These are phyloP conservation scores for Fonsecaea monophora DNA, from an alignment of 2,329 filamentous ascomycete genomes.

Conservation along the genomic window DNA sequence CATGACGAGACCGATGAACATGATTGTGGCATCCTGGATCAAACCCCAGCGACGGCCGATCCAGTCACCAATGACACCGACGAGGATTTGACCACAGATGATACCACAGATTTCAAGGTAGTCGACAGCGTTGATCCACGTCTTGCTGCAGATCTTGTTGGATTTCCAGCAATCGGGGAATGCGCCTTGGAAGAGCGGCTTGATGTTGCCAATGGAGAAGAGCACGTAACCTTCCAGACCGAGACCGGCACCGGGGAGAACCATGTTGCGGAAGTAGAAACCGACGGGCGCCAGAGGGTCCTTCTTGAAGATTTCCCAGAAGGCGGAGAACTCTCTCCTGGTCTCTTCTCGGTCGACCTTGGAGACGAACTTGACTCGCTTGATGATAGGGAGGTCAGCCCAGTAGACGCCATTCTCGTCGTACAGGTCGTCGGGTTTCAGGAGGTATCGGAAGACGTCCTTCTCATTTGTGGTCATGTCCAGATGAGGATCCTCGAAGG, in stretches of 20 bases:
- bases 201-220: constrained; percentile 94
- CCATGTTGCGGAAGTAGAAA: constrained; percentile 89
- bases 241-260: constrained; percentile 89
- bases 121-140: constrained; percentile 83
- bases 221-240: constrained; percentile 94
- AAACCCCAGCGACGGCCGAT: constrained; percentile 92
- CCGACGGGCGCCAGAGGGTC: constrained; percentile 83
- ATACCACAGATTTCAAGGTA: constrained; percentile 95
- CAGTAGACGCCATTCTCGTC: constrained; percentile 84
- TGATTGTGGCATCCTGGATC: constrained; percentile 92
- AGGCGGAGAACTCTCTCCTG: constrained; percentile 67
- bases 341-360: constrained; percentile 75
- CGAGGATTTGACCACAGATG: constrained; percentile 88
- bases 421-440: constrained; percentile 88
- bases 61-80: constrained; percentile 80
- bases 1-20: constrained; percentile 92
- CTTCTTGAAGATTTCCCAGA: constrained; percentile 81
- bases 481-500: constrained; percentile 47
- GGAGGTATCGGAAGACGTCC: constrained; percentile 75
- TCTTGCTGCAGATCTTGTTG: constrained; percentile 70
- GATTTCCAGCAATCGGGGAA: constrained; percentile 81
- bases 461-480: constrained; percentile 65
- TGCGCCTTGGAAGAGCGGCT: constrained; percentile 76
- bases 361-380: constrained; percentile 77
- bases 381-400: constrained; percentile 77